Evolutionary conservation across 208 protist genomes (phyloP).

Genomic region (Wallacemonas sp.): DNA sequence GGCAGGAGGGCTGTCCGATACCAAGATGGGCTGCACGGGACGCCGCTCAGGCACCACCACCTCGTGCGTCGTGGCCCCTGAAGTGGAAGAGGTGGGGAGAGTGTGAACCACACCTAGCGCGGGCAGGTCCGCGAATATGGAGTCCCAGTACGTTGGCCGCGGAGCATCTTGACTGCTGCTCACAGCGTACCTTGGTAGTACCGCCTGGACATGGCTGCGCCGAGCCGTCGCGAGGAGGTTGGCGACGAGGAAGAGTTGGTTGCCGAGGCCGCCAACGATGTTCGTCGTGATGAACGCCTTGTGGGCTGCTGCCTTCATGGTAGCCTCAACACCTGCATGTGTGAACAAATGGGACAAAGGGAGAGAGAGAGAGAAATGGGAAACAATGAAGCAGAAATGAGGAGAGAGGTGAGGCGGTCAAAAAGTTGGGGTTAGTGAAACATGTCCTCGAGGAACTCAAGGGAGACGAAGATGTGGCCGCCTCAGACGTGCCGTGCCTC

Average conservation of each 20-base stretch:
- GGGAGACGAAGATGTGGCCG: no score
- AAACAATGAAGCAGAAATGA: not conserved
- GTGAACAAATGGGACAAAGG: not conserved
- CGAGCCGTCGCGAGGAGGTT: conserved; percentile 72
- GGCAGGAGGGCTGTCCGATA: conserved; percentile 22
- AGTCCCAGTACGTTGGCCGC: conserved; percentile 78
- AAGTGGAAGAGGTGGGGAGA: conserved; percentile 2
- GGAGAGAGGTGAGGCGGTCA: no score
- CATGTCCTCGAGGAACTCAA: no score
- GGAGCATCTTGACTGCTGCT: conserved; percentile 77
- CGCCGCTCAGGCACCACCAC: conserved; percentile 63
- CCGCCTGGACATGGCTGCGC: conserved; percentile 45
- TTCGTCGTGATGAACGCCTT: conserved; percentile 59
- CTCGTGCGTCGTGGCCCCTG: conserved; percentile 16
- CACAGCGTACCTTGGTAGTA: conserved; percentile 32
- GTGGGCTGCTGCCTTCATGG: not conserved
- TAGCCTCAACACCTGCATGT: not conserved
- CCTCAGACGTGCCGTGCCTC: no score
- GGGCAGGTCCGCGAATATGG: conserved; percentile 53
- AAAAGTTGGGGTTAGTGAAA: no score
- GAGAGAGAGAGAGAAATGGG: not conserved
- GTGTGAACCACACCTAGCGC: conserved; percentile 32
- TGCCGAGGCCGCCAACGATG: conserved; percentile 82
- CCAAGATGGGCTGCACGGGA: conserved; percentile 33
- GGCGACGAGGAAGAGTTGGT: conserved; percentile 85